Base-by-base conservation (phyloP, 306 rosid genomes). In the Elaeagnus macrophylla region DNA sequence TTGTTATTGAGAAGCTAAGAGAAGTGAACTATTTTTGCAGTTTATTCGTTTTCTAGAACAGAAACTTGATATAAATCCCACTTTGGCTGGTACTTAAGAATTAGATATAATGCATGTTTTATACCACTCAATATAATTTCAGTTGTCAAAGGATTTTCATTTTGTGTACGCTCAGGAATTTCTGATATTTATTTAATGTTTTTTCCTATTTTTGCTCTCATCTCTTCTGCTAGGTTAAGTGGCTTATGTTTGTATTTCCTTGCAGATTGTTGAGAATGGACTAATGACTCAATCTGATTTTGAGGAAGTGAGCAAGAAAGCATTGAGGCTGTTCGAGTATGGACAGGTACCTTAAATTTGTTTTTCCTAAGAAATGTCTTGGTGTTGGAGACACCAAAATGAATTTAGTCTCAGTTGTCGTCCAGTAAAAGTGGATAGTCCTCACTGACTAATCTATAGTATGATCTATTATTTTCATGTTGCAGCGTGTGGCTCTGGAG, bases 251-350 rank as follows among this genome's bases (percentile, higher is more conserved):
- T 61, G 55, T 41, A 64, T 64, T 72, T 47, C 51, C 43, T 67
- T 54, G 72, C 78, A 91, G 99, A 91, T 91, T 50, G 67, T 87
- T 57, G 70, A 75, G 39, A 44, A 56, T 48, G 89, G 85, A 68
- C 80, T 82, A 43, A 87, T 91, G 99, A 84, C 72, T 59, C 75
- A 39, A 79, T 81, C 82, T 32, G 99, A 91, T 50, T 91, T 78
- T 61, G 80, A 67, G 69, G 96, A 84, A 82, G 99, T 54, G 39
- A 91, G 95, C 65, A 63, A 67, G 59, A 91, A 82, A 67, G 96
- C 95, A 36, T 71, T 84, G 47, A 65, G 73, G 52, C 70, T 87
- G 77, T 91, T 91, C 18, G 81, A 82, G 71, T 91, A 78, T 41
- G 99, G 99, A 54, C 99, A 91, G 94, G 99, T 87, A 82, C 15